Base-by-base conservation (phyloP, 2,329 filamentous ascomycete species). In the Penicillium verrucosum region DNA sequence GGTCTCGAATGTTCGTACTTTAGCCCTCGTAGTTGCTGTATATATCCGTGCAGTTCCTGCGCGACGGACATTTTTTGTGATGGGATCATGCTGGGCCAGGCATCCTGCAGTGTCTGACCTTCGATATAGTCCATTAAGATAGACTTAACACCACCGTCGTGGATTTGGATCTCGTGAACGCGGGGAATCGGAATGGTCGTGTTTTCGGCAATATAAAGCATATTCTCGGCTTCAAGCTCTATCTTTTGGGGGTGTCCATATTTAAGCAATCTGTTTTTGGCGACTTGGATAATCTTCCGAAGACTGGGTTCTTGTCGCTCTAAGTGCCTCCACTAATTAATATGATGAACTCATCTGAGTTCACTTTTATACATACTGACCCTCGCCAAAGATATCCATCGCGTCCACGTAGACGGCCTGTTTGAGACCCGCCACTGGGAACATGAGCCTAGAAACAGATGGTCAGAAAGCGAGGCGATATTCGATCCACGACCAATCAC, bases 21-120 rank as follows among this genome's bases (percentile, higher is more conserved):
- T 8, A 54, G 8, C 5, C n/a, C 36, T 16, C 43, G 43, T 11
- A 54, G 51, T 41, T 54, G 51, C 6, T 16, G 34, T 40, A 54
- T 34, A 23, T 40, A 48, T 14, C 43, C 51, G n/a, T 27, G 52
- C 11, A 62, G 53, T 14, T 61, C 51, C 21, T 61, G 25, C 1
- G 55, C 36, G 27, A 61, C 29, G 1, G 42, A 52, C 5, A 38
- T 16, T 44, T 51, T 60, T 30, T 61, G 42, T 8, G 53, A 41
- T 10, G 47, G 27, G 12, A 45, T 46, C 54, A 61, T 45, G 23
- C n/a, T 18, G 3, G 6, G n/a, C 60, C 58, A 62, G n/a, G 52
- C 48, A 27, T 51, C 23, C 32, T 51, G 46, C 23, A 51, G 36
- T 16, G 51, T 54, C 5, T n/a, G 46, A n/a, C 38, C 38, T 30